Conservation (phyloP, 345 rosid species). For the Populus euphratica region DNA sequence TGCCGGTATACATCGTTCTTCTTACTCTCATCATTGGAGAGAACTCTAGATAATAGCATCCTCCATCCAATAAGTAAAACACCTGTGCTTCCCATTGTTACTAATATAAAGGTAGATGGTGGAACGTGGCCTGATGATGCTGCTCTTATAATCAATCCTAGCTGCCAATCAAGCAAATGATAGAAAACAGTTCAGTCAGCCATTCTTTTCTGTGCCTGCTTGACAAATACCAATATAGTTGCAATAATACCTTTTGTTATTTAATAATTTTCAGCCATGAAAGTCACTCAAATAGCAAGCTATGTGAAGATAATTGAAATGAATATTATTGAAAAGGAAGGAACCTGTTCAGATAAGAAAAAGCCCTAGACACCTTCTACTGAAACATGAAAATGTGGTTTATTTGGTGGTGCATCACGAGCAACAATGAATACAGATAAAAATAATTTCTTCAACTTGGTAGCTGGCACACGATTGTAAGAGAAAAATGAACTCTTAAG, state of each 20-base stretch:
- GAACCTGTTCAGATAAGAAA: neutral
- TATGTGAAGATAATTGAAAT: neutral
- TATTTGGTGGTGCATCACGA: neutral
- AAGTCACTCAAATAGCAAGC: constrained; percentile 1
- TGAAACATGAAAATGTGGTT: neutral
- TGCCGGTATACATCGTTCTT: constrained; percentile 63
- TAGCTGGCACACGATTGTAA: neutral
- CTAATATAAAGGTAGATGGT: constrained; percentile 47
- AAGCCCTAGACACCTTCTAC: neutral
- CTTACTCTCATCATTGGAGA: constrained; percentile 50
- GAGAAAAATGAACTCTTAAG: neutral
- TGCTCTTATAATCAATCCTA: constrained; percentile 58
- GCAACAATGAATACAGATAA: neutral
- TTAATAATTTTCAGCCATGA: neutral
- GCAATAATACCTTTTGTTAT: neutral
- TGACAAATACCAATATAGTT: neutral
- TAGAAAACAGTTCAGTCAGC: constrained; percentile 9
- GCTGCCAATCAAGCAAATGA: constrained; percentile 33
- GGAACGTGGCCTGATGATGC: constrained; percentile 56
- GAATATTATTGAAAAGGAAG: neutral
- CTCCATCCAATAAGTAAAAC: constrained; percentile 77
- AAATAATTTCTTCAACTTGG: neutral
- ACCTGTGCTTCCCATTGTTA: constrained; percentile 70
- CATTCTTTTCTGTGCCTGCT: neutral
- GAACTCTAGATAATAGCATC: constrained; percentile 46